These are phyloP conservation scores for Excoecaria agallocha DNA, from an alignment of 345 rosid genomes.

Conservation along the genomic window DNA sequence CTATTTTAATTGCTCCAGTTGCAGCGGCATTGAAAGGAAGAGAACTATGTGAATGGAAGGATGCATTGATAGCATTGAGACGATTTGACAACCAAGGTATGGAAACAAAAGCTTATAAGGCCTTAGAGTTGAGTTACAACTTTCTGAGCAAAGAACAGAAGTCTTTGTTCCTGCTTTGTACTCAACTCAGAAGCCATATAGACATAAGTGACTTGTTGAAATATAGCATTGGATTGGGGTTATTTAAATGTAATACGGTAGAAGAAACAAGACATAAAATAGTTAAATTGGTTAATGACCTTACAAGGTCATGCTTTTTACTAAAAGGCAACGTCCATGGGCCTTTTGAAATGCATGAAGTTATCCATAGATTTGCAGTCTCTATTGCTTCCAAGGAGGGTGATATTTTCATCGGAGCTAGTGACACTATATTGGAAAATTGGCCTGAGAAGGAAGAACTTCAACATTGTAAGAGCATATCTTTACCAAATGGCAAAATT, in stretches of 20 bases:
- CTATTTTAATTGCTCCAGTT: constrained; percentile 12
- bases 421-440: not conserved
- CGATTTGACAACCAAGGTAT: not conserved
- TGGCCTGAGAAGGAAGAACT: not conserved
- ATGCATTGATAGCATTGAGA: constrained; percentile 4
- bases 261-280: constrained; percentile 19
- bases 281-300: constrained; percentile 13
- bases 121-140: constrained; percentile 12
- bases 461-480: not conserved
- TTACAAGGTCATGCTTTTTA: constrained; percentile 28
- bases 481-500: not conserved
- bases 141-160: constrained; percentile 3
- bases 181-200: not conserved
- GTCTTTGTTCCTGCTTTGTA: constrained; percentile 18
- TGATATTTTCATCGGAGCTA: not conserved
- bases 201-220: constrained; percentile 10
- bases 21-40: constrained; percentile 3
- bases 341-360: constrained; percentile 23
- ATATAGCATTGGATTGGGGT: constrained; percentile 28
- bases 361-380: constrained; percentile 25
- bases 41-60: constrained; percentile 7
- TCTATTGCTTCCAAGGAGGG: constrained; percentile 18
- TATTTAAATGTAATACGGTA: not conserved
- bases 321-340: not conserved
- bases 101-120: not conserved